Evolutionary conservation across 2,329 filamentous ascomycete species (phyloP).

Genomic region (Annulohypoxylon truncatum): DNA sequence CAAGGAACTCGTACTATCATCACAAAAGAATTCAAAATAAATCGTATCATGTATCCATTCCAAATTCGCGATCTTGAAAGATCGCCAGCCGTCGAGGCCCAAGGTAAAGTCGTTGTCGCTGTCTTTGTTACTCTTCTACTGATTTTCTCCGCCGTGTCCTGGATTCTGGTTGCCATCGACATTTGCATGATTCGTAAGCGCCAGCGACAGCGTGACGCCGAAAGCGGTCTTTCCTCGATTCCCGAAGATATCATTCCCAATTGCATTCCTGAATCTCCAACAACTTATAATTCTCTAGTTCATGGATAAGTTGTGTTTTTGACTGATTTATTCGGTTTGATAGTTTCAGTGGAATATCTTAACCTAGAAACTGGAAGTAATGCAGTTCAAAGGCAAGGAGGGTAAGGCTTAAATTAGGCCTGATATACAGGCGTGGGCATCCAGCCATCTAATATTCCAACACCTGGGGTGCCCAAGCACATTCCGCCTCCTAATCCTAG

Average conservation of each 20-base stretch:
- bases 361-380: too few species aligned
- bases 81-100: background rate
- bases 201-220: background rate
- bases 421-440: too few species aligned
- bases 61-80: background rate
- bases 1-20: background rate
- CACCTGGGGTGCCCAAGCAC: too few species aligned
- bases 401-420: too few species aligned
- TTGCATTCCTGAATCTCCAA: background rate
- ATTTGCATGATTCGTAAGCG: background rate
- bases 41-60: background rate
- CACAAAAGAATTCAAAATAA: background rate
- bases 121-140: background rate
- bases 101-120: background rate
- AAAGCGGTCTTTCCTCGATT: background rate
- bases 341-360: too few species aligned
- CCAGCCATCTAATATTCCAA: too few species aligned
- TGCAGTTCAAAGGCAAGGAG: too few species aligned
- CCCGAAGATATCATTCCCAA: background rate
- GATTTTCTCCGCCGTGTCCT: background rate
- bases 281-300: background rate
- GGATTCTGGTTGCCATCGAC: background rate
- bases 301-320: background rate
- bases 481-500: too few species aligned
- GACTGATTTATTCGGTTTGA: too few species aligned